Evolutionary conservation across 176 grass and related monocot genomes (phyloP).

Genomic region (Tillandsia leiboldiana): DNA sequence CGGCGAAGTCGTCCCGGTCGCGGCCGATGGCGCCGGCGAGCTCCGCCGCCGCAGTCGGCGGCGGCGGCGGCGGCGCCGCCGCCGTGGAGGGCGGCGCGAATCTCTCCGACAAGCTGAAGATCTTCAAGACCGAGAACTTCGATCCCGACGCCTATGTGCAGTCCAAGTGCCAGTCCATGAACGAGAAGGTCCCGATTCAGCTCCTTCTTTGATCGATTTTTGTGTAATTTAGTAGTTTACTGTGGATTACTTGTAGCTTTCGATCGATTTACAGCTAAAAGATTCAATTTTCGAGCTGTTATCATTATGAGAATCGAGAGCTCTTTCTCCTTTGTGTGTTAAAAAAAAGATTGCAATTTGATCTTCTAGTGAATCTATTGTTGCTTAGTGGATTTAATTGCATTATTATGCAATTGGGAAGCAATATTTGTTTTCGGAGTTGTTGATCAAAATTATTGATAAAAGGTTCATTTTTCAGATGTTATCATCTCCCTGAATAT

Average conservation of each 20-base stretch:
- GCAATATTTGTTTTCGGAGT: background rate
- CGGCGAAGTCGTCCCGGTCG: background rate
- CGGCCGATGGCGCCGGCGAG: conserved; percentile 5
- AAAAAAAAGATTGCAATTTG: background rate
- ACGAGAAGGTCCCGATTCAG: conserved; percentile 58
- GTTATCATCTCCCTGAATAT: no score
- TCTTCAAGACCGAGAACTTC: conserved; percentile 98
- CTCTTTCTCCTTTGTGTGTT: no score
- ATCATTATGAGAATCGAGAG: no score
- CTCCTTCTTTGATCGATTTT: no score
- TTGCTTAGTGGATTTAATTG: background rate
- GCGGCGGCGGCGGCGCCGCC: background rate
- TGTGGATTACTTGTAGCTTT: background rate
- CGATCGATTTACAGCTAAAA: background rate
- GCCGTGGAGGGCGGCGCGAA: conserved; percentile 50
- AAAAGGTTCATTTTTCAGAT: no score
- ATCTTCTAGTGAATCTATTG: background rate
- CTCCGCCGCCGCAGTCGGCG: background rate
- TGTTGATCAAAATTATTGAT: background rate
- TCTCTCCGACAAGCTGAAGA: conserved; percentile 98
- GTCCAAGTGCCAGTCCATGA: conserved; percentile 96
- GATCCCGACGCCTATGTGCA: conserved; percentile 94
- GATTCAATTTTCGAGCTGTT: no score
- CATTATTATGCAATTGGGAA: no score
- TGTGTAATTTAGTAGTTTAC: background rate